Conservation (phyloP, 352 stramenopile species). For the Thalassiosira livingstoniorum region DNA sequence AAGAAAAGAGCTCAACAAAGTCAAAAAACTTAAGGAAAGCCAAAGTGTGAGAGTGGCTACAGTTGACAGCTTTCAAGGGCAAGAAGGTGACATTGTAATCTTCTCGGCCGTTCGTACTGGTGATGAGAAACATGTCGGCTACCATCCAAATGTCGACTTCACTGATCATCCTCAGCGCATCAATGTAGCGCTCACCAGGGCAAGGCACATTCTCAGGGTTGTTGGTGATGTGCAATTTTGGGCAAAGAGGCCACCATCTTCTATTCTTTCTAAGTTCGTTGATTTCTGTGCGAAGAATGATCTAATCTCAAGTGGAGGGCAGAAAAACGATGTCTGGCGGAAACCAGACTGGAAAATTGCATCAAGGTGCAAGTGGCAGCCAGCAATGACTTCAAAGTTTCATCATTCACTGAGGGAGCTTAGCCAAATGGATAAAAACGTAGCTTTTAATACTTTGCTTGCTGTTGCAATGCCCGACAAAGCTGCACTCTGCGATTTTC, state of each 20-base stretch:
- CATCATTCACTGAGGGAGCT: constrained; percentile 35
- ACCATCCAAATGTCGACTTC: too few species aligned
- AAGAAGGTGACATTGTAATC: constrained; percentile 61
- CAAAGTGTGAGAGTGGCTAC: constrained; percentile 37
- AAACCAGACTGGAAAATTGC: constrained; percentile 29
- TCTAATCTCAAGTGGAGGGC: constrained; percentile 15
- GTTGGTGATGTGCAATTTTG: constrained; percentile 50
- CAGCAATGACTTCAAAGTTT: constrained; percentile 48
- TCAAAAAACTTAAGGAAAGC: not conserved
- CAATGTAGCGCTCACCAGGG: constrained; percentile 56
- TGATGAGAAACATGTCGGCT: too few species aligned
- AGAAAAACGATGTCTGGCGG: constrained; percentile 25
- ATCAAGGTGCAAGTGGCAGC: constrained; percentile 23
- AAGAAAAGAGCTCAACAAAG: constrained; percentile 25
- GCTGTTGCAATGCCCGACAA: constrained; percentile 29
- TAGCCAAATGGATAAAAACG: constrained; percentile 28
- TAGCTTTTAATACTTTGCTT: constrained; percentile 27
- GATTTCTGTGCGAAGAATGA: constrained; percentile 11
- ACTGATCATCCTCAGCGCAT: constrained; percentile 49
- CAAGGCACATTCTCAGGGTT: constrained; percentile 43
- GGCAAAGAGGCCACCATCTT: not conserved
- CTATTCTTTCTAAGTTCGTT: constrained; percentile 29
- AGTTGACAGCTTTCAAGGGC: constrained; percentile 51
- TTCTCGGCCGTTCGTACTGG: constrained; percentile 44
- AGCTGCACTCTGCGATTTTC: constrained; percentile 9